Conservation (phyloP, 2,329 filamentous ascomycete species). For the Diaporthe batatas region DNA sequence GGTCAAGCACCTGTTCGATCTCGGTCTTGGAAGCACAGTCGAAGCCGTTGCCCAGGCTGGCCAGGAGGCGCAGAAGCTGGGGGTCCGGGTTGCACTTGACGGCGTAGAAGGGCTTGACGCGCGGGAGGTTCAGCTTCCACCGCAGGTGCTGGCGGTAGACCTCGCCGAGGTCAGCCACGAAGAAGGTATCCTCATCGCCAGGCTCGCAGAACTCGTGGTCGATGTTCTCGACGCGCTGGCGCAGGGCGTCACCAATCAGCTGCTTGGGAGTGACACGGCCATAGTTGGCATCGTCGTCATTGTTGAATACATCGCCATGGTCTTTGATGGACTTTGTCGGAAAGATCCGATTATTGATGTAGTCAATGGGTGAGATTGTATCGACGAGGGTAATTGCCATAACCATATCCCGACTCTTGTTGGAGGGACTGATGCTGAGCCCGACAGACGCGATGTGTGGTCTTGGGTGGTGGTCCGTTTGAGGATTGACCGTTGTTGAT, state of each 20-base stretch:
- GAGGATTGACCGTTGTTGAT: conserved; percentile 14
- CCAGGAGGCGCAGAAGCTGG: conserved; percentile 88
- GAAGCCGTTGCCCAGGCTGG: conserved; percentile 91
- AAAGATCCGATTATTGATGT: conserved; percentile 63
- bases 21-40: conserved; percentile 98
- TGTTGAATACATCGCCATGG: conserved; percentile 49
- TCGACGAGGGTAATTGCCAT: conserved; percentile 74
- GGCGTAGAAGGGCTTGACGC: conserved; percentile 97
- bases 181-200: conserved; percentile 97
- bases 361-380: conserved; percentile 64
- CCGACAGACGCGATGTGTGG: conserved; percentile 40
- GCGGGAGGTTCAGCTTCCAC: conserved; percentile 94
- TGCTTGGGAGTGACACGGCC: conserved; percentile 74
- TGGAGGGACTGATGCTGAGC: conserved; percentile 47
- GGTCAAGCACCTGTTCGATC: conserved; percentile 89
- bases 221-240: conserved; percentile 85
- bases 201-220: conserved; percentile 90
- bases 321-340: conserved; percentile 56
- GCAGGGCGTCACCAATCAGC: conserved; percentile 88
- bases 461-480: conserved; percentile 4
- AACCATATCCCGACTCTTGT: conserved; percentile 69
- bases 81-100: conserved; percentile 99
- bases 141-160: conserved; percentile 98
- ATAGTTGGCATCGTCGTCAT: conserved; percentile 55
- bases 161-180: conserved; percentile 97